Base-by-base conservation (phyloP, 1,284 basidiomycete species). In the Cystobasidium slooffiae region DNA sequence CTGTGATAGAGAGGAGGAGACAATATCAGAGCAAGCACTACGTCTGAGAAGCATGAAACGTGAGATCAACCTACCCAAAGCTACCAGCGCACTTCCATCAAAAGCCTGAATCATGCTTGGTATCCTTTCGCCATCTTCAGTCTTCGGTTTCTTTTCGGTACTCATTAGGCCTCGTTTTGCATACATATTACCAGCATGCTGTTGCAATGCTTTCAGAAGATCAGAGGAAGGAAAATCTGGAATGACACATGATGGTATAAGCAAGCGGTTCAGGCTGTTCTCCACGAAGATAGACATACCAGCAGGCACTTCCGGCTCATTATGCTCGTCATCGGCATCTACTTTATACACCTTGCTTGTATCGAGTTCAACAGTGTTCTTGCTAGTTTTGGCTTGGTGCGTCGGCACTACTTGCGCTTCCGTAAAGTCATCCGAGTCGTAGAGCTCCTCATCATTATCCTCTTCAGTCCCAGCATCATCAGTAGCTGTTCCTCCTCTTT, bases 31-130 rank as follows among this genome's bases (percentile, higher is more conserved):
- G 7, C 8, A 3, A 7, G 49, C 37, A 20, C 9, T 9, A 16
- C 55, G 37, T 46, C 51, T 1, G 1, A 6, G 1, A 24, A 9
- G 31, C 9, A 0, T 12, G 16, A 3, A 5, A 12, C 16, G 20
- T 8, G 46, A 5, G 3, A 16, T 3, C 12, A 47, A 72, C 76
- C 22, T 41, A 78, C 78, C 78, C 0, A 79, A 16, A 5, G 78
- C 78, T 1, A 79, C 64, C 18, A 79, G 31, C 3, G 77, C 76
- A 8, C 65, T 72, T 1, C 69, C 56, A 14, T 79, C 78, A 14
- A 78, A 74, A 22, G 70, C 49, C 49, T 64, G 63, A 46, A 73
- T 66, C 70, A 73, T 73, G 46, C 70, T 73, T 10, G 70, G 70
- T 46, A 73, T 7, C 18, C 18, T 24, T 14, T 39, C 20, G 2